Base-by-base conservation (phyloP, 2,329 filamentous ascomycete species). In the Cryphonectria japonica region DNA sequence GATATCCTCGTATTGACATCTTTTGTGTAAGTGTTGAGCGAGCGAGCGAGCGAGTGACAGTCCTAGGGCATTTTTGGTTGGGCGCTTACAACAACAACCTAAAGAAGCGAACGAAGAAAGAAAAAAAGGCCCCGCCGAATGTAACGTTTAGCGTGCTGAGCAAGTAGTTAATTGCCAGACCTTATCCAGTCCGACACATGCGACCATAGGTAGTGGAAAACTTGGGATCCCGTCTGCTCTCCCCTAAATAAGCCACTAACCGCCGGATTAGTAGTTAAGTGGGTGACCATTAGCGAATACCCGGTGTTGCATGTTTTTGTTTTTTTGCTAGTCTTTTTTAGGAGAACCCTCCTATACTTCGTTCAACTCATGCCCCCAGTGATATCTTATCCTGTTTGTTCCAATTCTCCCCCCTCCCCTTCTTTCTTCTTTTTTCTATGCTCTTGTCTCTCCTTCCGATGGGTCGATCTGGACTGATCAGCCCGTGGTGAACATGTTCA, bases 241-340 rank as follows among this genome's bases (percentile, higher is more conserved):
- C 63, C 41, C 63, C 63, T 52, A 65, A 46, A 50, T 65, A 65
- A 65, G 43, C 62, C 43, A 50, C 41, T 65, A 41, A 65, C 39
- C 41, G 62, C 62, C 32, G 62, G 62, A 65, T 65, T 65, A 65
- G 62, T 65, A 65, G 62, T 65, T 65, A 65, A 65, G 62, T 65
- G 62, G 62, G 62, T 65, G 62, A 65, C 62, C 62, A 65, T 65
- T 65, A 65, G 62, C 62, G 62, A 65, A 65, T 65, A 65, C 62
- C 43, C 62, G 62, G 62, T 65, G 63, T 32, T 52, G 63, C 63
- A 52, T 52, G 63, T 65, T 65, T 50, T 64, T 50, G 13, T 26
- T 32, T 29, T 50, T 34, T 46, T n/a, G 34, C 34, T 34, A 34
- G 34, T 13, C 5, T 46, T 50, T 50, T 26, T 43, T 14, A 0